These are phyloP conservation scores for Pleurotus tuoliensis DNA, from an alignment of 768 basidiomycete genomes.

Conservation along the genomic window DNA sequence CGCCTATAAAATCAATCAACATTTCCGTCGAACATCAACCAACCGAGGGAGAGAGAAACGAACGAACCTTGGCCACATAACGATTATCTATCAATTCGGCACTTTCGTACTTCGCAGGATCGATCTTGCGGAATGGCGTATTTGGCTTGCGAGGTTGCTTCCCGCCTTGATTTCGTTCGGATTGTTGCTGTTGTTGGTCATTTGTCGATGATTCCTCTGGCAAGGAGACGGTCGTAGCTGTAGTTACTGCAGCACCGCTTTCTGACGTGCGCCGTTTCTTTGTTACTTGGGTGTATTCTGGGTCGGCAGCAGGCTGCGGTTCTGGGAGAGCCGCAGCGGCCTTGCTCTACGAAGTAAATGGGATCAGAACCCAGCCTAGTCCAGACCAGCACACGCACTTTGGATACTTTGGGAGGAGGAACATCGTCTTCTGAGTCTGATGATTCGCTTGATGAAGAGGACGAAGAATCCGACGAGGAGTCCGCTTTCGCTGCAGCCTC, in stretches of 20 bases:
- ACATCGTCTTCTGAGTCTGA: not conserved
- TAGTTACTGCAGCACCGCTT: constrained; percentile 45
- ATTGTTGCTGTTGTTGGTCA: constrained; percentile 12
- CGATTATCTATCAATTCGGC: constrained; percentile 58
- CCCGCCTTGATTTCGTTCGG: constrained; percentile 17
- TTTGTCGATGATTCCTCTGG: constrained; percentile 8
- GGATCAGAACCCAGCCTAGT: no score
- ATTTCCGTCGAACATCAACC: not conserved
- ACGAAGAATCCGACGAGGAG: constrained; percentile 24
- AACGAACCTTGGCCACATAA: constrained; percentile 73
- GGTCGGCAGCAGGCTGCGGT: constrained; percentile 10
- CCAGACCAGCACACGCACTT: no score
- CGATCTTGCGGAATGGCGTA: constrained; percentile 78
- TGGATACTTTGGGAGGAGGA: no score
- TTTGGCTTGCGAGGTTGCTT: constrained; percentile 39
- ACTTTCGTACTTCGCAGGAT: constrained; percentile 50
- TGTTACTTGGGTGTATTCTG: constrained; percentile 29
- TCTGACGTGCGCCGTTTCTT: constrained; percentile 63
- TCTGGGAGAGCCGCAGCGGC: not conserved
- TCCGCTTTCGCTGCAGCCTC: constrained; percentile 11
- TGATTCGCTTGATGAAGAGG: constrained; percentile 5
- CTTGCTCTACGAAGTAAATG: not conserved
- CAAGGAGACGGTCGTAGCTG: constrained; percentile 29
- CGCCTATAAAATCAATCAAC: constrained; percentile 33
- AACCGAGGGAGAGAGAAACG: constrained; percentile 3